Percentiles rank a stretch among this genome's conserved stretches.
phyloP scores from a whole-genome alignment of 768 basidiomycete species.

The Rhodotorula graminis region DNA sequence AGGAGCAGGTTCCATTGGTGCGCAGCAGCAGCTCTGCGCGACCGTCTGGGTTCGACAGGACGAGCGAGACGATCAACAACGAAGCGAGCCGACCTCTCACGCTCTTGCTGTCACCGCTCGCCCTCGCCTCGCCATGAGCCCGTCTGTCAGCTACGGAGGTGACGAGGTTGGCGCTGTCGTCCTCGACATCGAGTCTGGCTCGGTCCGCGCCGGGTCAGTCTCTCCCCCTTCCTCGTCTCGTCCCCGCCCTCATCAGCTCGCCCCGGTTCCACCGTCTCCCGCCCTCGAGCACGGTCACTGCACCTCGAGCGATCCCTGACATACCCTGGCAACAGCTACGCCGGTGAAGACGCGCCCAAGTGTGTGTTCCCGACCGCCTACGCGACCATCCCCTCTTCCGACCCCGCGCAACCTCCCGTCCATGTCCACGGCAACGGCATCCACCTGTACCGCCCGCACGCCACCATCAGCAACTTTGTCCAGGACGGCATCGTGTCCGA shows the following conservation, averaged over 20 bases:
- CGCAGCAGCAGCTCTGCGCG: too few species aligned
- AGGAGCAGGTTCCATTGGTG: too few species aligned
- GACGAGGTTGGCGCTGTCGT: constrained; percentile 79
- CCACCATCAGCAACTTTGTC: constrained; percentile 81
- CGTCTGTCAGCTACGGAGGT: constrained; percentile 35
- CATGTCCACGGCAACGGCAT: constrained; percentile 61
- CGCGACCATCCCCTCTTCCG: constrained; percentile 58
- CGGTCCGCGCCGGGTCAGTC: constrained; percentile 69
- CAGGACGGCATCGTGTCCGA: constrained; percentile 70
- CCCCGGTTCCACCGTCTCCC: too few species aligned
- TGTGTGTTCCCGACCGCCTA: constrained; percentile 84
- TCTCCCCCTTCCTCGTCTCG: neutral
- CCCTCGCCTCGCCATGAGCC: constrained; percentile 12
- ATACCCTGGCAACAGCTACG: constrained; percentile 53
- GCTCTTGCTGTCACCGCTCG: too few species aligned
- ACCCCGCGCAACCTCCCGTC: constrained; percentile 21
- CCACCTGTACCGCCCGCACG: constrained; percentile 79
- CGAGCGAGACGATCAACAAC: too few species aligned
- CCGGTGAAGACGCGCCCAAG: constrained; percentile 93
- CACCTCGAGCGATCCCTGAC: neutral
- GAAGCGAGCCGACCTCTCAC: too few species aligned
- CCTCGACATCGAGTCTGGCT: constrained; percentile 84
- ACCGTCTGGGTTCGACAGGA: too few species aligned
- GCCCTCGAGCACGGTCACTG: neutral
- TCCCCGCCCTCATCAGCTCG: neutral